Evolutionary conservation across 768 basidiomycete genomes (phyloP).

Genomic region (Podaxis sp.): DNA sequence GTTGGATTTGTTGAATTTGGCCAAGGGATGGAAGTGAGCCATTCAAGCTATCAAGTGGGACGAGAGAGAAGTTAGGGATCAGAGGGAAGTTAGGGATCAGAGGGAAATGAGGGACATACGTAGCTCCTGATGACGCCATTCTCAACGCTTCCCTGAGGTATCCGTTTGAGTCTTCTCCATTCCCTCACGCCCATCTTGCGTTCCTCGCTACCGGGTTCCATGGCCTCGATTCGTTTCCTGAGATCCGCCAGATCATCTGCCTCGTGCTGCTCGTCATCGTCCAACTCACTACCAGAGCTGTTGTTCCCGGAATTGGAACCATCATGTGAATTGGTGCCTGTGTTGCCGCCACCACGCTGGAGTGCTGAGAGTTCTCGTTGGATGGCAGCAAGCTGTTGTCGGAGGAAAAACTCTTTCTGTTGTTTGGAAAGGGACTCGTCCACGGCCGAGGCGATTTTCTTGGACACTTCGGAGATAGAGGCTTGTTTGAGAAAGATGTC

Average conservation of each 20-base stretch:
- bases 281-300: conserved; percentile 50
- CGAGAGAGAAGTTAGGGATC: neutral
- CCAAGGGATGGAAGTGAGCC: conserved; percentile 89
- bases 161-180: conserved; percentile 80
- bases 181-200: conserved; percentile 81
- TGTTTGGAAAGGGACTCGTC: conserved; percentile 86
- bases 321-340: conserved; percentile 4
- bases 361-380: conserved; percentile 71
- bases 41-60: conserved; percentile 64
- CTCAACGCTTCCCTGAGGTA: conserved; percentile 89
- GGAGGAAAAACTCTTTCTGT: conserved; percentile 84
- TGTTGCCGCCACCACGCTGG: conserved; percentile 30
- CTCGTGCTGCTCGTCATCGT: conserved; percentile 79
- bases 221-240: conserved; percentile 70
- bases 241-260: conserved; percentile 78
- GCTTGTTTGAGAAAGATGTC: conserved; percentile 72
- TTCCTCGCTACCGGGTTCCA: conserved; percentile 74
- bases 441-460: conserved; percentile 77
- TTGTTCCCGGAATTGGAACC: conserved; percentile 25
- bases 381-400: conserved; percentile 80
- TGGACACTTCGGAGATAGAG: conserved; percentile 78
- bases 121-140: conserved; percentile 85
- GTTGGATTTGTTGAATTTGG: conserved; percentile 41
- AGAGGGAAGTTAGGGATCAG: neutral
- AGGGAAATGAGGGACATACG: conserved; percentile 42